Conservation (phyloP, 345 rosid genomes). For the Hibiscus trionum region DNA sequence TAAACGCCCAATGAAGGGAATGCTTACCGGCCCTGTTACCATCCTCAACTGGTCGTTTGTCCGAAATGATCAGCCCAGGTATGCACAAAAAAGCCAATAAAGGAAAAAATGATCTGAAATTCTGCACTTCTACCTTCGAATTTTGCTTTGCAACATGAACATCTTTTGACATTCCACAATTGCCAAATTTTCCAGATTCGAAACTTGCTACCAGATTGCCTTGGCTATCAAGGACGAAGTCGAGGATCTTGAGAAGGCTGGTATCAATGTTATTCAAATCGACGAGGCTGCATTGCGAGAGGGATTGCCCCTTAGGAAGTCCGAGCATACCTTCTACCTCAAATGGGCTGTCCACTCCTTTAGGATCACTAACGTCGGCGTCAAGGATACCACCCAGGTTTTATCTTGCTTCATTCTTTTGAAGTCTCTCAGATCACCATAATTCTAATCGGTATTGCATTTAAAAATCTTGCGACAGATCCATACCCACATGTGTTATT, state of each 20-base stretch:
- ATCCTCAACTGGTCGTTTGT: slow-evolving; percentile 99
- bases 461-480: too few species aligned
- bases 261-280: slow-evolving; percentile 88
- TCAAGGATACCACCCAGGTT: slow-evolving; percentile 88
- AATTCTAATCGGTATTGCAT: background rate
- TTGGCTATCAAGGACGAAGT: slow-evolving; percentile 97
- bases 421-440: background rate
- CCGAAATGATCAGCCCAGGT: slow-evolving; percentile 97
- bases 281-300: slow-evolving; percentile 99
- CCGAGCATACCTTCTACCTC: slow-evolving; percentile 94
- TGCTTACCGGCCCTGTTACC: slow-evolving; percentile 99
- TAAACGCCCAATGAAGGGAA: slow-evolving; percentile 94
- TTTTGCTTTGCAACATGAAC: background rate
- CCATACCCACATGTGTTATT: background rate
- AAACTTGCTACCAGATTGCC: slow-evolving; percentile 95
- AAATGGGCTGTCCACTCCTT: slow-evolving; percentile 99
- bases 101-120: background rate
- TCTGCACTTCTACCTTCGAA: background rate
- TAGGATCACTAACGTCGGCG: slow-evolving; percentile 90
- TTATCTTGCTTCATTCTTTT: background rate
- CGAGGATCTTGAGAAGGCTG: slow-evolving; percentile 90
- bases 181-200: slow-evolving; percentile 41
- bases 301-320: slow-evolving; percentile 93
- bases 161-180: background rate
- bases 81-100: slow-evolving; percentile 7